Percentiles rank a stretch among this genome's conserved stretches.
Evolutionary conservation across 176 grass and related monocot species (phyloP).

Genomic region (Ensete glaucum): DNA sequence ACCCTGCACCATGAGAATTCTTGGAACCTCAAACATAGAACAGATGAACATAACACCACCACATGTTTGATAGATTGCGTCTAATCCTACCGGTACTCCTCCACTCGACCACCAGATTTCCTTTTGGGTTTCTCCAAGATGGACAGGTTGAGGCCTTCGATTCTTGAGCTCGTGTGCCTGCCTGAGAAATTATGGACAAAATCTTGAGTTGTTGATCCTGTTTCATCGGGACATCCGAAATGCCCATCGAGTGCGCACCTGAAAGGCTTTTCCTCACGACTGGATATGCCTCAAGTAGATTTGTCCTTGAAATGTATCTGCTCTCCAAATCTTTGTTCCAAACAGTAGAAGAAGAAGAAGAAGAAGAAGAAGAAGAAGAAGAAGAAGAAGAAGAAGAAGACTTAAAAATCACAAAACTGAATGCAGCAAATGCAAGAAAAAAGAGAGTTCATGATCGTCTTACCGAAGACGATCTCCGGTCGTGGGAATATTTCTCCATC

Average conservation of each 20-base stretch:
- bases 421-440: background rate
- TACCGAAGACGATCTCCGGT: constrained; percentile 63
- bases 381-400: background rate
- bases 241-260: constrained; percentile 26
- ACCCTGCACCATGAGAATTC: constrained; percentile 35
- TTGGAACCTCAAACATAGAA: background rate
- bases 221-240: background rate
- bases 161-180: constrained; percentile 48
- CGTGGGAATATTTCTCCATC: constrained; percentile 45
- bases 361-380: background rate
- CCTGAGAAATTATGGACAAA: constrained; percentile 30
- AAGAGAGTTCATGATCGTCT: background rate
- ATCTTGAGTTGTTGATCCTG: background rate
- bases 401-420: no score
- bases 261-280: constrained; percentile 65
- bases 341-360: background rate
- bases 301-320: constrained; percentile 31
- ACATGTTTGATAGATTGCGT: background rate
- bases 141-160: constrained; percentile 38
- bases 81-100: constrained; percentile 24
- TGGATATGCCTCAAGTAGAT: constrained; percentile 38
- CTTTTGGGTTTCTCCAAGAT: constrained; percentile 12
- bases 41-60: background rate
- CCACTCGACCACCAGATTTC: constrained; percentile 6
- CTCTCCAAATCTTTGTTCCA: constrained; percentile 45